Base-by-base conservation (phyloP, 768 basidiomycete genomes). In the Lentinus brumalis region DNA sequence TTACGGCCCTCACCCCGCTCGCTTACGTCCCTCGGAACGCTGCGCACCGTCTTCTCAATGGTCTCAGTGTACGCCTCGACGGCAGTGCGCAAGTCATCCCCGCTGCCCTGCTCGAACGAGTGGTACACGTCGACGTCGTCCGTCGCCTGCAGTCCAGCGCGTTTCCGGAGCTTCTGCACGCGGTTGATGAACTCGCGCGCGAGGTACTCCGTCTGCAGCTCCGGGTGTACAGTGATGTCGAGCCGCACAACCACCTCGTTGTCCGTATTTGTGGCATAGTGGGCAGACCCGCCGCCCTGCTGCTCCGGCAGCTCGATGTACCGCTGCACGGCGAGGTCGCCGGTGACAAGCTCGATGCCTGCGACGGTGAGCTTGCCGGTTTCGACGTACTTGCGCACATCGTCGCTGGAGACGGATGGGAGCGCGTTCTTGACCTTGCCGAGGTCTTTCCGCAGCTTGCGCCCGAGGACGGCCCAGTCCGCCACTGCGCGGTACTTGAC, bases 211-310 rank as follows among this genome's bases (percentile, higher is more conserved):
- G 86, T 81, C 73, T 88, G 86, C 46, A 98, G 83, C 63, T 98
- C 94, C 0, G 89, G 83, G 68, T 97, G 92, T 49, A 89, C 83
- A 72, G 90, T 86, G 56, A 94, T 86, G 75, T 99, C 97, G 42
- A 99, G 86, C 50, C 96, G 83, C 62, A 98, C 84, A 51, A 97
- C 96, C 53, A 98, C 95, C 67, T 98, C 95, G 69, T 90, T 92
- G 76, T 98, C 93, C 21, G 94, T 94, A 63, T 95, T 88, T 31
- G 91, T 93, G 44, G 87, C 86, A 66, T 85, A 89, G 65, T 88
- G 86, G 39, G 50, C 81, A 62, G 41, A 70, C 32, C 56, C 61
- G 53, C 67, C 64, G 35, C 54, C 61, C 40, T 68, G 66, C 30
- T 69, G 83, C 68, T 86, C 82, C 11, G 86, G 89, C 0, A 92